Evolutionary conservation across 225 moss, liverwort and hornwort species (phyloP).

Genomic region (Marchantia paleacea): DNA sequence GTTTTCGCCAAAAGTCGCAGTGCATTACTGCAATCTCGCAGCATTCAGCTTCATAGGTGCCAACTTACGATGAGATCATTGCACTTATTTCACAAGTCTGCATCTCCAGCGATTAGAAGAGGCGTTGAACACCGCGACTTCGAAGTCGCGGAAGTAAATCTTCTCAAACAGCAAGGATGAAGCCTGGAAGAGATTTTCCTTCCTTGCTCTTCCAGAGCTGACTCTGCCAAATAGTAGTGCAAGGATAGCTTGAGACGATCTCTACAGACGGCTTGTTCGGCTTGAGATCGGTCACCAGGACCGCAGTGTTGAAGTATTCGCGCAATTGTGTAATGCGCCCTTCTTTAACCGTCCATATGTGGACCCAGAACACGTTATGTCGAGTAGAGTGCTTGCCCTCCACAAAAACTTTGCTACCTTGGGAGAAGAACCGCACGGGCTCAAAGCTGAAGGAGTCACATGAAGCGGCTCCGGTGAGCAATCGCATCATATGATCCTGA

Average conservation of each 20-base stretch:
- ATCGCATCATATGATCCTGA: constrained; percentile 98
- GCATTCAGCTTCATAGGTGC: constrained; percentile 3
- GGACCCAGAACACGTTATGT: constrained; percentile 69
- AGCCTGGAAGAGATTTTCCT: constrained; percentile 76
- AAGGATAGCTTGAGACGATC: constrained; percentile 66
- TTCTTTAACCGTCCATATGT: constrained; percentile 92
- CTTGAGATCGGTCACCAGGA: constrained; percentile 81
- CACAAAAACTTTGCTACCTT: constrained; percentile 70
- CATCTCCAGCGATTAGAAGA: background rate
- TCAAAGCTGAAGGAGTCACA: constrained; percentile 74
- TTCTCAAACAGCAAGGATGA: constrained; percentile 63
- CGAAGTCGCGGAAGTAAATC: too few relatives aligned
- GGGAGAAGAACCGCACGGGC: constrained; percentile 52
- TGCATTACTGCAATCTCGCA: background rate
- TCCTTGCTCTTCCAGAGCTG: constrained; percentile 78
- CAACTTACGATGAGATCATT: constrained; percentile 1
- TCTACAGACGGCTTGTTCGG: constrained; percentile 56
- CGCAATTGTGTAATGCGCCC: constrained; percentile 77
- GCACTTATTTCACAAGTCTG: constrained; percentile 2
- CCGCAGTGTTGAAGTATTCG: constrained; percentile 92
- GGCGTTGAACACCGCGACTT: too few relatives aligned
- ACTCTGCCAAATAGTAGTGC: constrained; percentile 84
- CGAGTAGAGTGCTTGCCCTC: constrained; percentile 57
- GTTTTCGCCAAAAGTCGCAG: background rate
- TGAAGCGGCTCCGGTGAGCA: constrained; percentile 92